Percentiles rank a stretch among this genome's conserved stretches.
phyloP scores from a whole-genome alignment of 2,329 filamentous ascomycete genomes.

The Penicillium sp. region DNA sequence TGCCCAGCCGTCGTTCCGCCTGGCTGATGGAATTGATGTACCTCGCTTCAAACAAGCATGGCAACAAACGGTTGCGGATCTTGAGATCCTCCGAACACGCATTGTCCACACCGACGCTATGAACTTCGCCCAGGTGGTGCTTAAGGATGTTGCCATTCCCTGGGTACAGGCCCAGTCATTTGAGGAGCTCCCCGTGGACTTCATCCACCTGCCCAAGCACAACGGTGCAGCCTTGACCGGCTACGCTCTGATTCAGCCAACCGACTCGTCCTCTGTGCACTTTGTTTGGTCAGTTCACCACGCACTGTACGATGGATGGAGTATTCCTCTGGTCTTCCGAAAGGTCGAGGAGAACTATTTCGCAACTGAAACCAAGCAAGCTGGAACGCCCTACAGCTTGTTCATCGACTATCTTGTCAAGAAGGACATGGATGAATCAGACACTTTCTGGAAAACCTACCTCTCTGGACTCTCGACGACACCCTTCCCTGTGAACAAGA shows the following conservation, averaged over 20 bases:
- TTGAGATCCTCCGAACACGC: conserved; percentile 53
- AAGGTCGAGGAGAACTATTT: conserved; percentile 41
- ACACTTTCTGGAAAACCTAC: conserved; percentile 36
- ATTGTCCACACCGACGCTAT: conserved; percentile 42
- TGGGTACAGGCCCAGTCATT: conserved; percentile 37
- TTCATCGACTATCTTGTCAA: conserved; percentile 36
- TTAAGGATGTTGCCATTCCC: conserved; percentile 35
- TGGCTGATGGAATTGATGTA: conserved; percentile 42
- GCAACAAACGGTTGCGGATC: conserved; percentile 46
- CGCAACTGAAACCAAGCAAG: conserved; percentile 7
- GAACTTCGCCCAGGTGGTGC: conserved; percentile 44
- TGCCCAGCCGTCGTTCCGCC: conserved; percentile 46
- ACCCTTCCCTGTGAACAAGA: conserved; percentile 32
- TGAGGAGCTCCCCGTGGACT: conserved; percentile 26
- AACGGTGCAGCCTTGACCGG: conserved; percentile 38
- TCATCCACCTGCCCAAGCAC: conserved; percentile 29
- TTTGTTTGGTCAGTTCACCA: conserved; percentile 56
- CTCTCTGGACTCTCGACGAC: conserved; percentile 27
- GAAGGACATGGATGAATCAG: conserved; percentile 29
- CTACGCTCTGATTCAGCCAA: conserved; percentile 38
- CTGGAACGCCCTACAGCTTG: conserved; percentile 26
- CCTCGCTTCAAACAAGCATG: conserved; percentile 49
- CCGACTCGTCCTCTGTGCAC: conserved; percentile 28
- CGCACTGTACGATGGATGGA: conserved; percentile 55
- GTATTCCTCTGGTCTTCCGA: conserved; percentile 39